Base-by-base conservation (phyloP, 108 stramenopile species). In the Discostella stelligeroides region DNA sequence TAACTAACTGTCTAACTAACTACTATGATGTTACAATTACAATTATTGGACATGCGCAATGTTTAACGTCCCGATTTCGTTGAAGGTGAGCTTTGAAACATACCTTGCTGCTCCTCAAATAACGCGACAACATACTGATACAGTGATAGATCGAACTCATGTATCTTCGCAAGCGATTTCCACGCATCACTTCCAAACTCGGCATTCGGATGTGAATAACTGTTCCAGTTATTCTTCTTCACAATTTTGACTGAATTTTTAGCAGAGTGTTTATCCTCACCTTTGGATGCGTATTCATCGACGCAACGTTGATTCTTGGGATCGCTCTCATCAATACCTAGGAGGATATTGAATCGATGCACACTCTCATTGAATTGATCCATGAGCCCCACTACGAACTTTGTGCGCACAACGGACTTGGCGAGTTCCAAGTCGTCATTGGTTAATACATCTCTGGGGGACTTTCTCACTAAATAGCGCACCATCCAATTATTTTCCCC, bases 401-500 rank as follows among this genome's bases (percentile, higher is more conserved):
- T 80, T 43, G 68, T 70, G 21, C 71, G 65, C 3, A 84, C 24
- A 12, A 84, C 68, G 41, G 81, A 71, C 54, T 77, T 84, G 29
- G 83, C 79, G 21, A 81, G 25, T 40, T 60, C 53, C 39, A 81
- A 49, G 51, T 84, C 83, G 48, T 66, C 74, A 12, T 18, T 47
- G 7, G 48, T 63, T 15, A 85, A 46, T 17, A 25, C 45, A 13
- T 23, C 29, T 15, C 47, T 59, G 48, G 56, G 14, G 8, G 63
- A 17, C 46, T 79, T 74, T 28, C 73, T 67, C 20, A 74, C 53
- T 0, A 79, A 37, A 34, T 61, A 74, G 50, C 78, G 78, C 8
- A 74, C 73, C 78, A 79, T 79, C 72, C 73, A 79, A 34, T 74
- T 79, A 12, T 73, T 75, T 41, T 80, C 79, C 17, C 70, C 79